Evolutionary conservation across 768 basidiomycete genomes (phyloP).

Genomic region (Sutorius australiensis): DNA sequence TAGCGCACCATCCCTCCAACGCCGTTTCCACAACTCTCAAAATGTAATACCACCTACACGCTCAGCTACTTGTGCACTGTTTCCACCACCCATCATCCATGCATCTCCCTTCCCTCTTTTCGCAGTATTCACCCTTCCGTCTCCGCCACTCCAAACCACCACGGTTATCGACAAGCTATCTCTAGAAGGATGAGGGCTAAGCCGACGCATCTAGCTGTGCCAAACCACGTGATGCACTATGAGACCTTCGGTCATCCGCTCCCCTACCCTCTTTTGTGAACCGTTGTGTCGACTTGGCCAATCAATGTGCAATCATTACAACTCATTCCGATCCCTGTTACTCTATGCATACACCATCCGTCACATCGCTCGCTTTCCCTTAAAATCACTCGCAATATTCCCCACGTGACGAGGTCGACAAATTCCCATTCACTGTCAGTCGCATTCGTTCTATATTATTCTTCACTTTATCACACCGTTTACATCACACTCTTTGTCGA

Average conservation of each 20-base stretch:
- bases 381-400: conserved; percentile 43
- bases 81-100: conserved; percentile 64
- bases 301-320: conserved; percentile 37
- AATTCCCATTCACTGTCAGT: conserved; percentile 42
- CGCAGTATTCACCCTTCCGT: conserved; percentile 52
- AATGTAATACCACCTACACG: conserved; percentile 75
- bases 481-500: conserved; percentile 33
- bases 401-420: conserved; percentile 54
- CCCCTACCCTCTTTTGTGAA: conserved; percentile 11
- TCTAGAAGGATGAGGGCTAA: conserved; percentile 26
- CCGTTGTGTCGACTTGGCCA: conserved; percentile 19
- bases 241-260: conserved; percentile 6
- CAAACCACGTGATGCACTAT: conserved; percentile 19
- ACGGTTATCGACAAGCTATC: conserved; percentile 48
- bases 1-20: conserved; percentile 43
- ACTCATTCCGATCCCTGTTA: conserved; percentile 42
- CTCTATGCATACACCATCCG: conserved; percentile 55
- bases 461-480: conserved; percentile 70
- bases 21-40: conserved; percentile 55
- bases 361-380: conserved; percentile 42
- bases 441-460: conserved; percentile 76
- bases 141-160: conserved; percentile 40
- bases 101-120: conserved; percentile 55
- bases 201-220: conserved; percentile 15
- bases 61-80: conserved; percentile 59